Evolutionary conservation across 768 basidiomycete genomes (phyloP).

Genomic region (Lactarius deliciosus): DNA sequence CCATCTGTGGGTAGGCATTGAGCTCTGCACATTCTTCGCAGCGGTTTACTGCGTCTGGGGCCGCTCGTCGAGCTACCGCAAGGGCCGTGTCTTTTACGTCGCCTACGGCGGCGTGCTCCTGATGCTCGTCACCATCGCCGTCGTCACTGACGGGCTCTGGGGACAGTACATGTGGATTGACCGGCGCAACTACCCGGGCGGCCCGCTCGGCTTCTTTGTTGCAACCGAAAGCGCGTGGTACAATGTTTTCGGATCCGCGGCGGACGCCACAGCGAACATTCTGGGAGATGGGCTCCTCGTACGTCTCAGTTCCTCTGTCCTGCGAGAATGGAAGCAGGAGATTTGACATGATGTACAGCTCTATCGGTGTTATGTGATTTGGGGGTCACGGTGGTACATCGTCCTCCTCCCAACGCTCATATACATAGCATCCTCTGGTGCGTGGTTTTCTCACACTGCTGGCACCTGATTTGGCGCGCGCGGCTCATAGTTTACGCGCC

Average conservation of each 20-base stretch:
- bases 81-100: slow-evolving; percentile 29
- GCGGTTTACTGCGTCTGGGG: slow-evolving; percentile 4
- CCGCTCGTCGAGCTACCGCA: slow-evolving; percentile 1
- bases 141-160: slow-evolving; percentile 33
- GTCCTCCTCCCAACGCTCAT: slow-evolving; percentile 31
- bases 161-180: slow-evolving; percentile 36
- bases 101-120: slow-evolving; percentile 33
- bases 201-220: slow-evolving; percentile 30
- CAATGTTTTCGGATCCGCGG: slow-evolving; percentile 32
- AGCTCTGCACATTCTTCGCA: slow-evolving; percentile 17
- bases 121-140: slow-evolving; percentile 34
- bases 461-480: neutral
- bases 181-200: slow-evolving; percentile 32
- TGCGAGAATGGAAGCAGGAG: neutral
- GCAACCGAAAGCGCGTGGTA: slow-evolving; percentile 31
- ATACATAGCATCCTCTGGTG: slow-evolving; percentile 33
- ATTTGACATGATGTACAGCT: slow-evolving; percentile 21
- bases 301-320: slow-evolving; percentile 13
- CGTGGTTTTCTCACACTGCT: neutral
- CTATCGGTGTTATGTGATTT: slow-evolving; percentile 34
- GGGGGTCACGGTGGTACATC: slow-evolving; percentile 29
- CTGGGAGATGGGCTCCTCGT: slow-evolving; percentile 35
- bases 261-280: slow-evolving; percentile 31
- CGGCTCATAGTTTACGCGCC: neutral
- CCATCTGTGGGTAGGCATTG: slow-evolving; percentile 5